Evolutionary conservation across 495 filamentous ascomycete genomes (phyloP).

Genomic region (Amphirosellinia nigrospora): DNA sequence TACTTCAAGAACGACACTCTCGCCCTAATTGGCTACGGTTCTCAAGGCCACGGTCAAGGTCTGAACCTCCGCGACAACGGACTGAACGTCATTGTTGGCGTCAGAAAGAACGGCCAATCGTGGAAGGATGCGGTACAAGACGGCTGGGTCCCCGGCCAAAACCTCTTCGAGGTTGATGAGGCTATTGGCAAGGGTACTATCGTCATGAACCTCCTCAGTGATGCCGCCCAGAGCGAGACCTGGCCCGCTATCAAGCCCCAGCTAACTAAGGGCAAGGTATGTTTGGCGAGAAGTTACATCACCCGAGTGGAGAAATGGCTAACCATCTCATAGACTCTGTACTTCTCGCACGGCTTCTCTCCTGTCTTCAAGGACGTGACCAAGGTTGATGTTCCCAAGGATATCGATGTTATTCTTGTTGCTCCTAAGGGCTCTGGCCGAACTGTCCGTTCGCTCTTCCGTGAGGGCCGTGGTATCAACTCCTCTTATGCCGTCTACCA

Average conservation of each 20-base stretch:
- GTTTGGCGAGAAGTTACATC: slow-evolving; percentile 32
- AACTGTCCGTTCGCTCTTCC: slow-evolving; percentile 97
- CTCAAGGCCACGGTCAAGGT: slow-evolving; percentile 97
- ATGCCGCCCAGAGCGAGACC: slow-evolving; percentile 97
- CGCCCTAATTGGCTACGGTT: slow-evolving; percentile 98
- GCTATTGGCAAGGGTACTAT: slow-evolving; percentile 93
- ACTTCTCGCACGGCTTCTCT: slow-evolving; percentile 99
- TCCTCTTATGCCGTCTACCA: slow-evolving; percentile 98
- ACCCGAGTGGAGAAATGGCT: slow-evolving; percentile 26
- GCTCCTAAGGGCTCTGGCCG: slow-evolving; percentile 98
- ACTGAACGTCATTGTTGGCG: slow-evolving; percentile 96
- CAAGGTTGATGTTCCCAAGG: slow-evolving; percentile 93
- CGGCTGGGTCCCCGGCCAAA: slow-evolving; percentile 97
- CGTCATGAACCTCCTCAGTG: slow-evolving; percentile 97
- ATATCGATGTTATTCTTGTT: slow-evolving; percentile 98
- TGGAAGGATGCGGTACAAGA: slow-evolving; percentile 98
- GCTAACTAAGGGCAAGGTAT: slow-evolving; percentile 94
- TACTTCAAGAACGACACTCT: slow-evolving; percentile 99
- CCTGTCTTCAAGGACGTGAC: slow-evolving; percentile 99
- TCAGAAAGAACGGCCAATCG: slow-evolving; percentile 95
- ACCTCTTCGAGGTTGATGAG: slow-evolving; percentile 96
- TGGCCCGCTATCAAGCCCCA: slow-evolving; percentile 98
- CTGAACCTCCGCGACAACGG: slow-evolving; percentile 99
- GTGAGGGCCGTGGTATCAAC: slow-evolving; percentile 98
- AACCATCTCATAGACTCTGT: slow-evolving; percentile 72